Conservation (phyloP, 225 moss, liverwort and hornwort species). For the Polytrichum formosum region DNA sequence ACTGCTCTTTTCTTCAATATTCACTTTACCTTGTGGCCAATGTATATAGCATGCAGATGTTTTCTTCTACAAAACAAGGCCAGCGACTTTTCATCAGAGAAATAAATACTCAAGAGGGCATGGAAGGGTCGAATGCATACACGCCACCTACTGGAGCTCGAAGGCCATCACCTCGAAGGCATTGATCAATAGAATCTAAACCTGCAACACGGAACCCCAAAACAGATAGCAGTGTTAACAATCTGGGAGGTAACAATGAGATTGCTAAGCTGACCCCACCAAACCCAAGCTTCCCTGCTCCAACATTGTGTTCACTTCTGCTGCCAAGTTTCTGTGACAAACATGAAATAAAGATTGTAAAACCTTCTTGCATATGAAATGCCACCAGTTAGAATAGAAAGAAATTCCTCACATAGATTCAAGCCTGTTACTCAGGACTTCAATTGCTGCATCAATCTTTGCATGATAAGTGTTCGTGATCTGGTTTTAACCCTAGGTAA, state of each 20-base stretch:
- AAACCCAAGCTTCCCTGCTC: constrained; percentile 87
- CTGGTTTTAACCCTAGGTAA: too few relatives aligned
- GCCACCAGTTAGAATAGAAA: too few relatives aligned
- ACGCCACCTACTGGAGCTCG: constrained; percentile 97
- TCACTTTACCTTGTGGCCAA: too few relatives aligned
- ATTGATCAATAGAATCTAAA: constrained; percentile 71
- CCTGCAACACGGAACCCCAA: constrained; percentile 85
- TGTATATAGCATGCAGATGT: too few relatives aligned
- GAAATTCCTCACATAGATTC: not conserved
- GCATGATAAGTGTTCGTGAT: too few relatives aligned
- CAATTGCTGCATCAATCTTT: too few relatives aligned
- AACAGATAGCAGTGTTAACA: constrained; percentile 82
- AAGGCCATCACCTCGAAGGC: constrained; percentile 85
- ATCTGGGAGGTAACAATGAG: constrained; percentile 78
- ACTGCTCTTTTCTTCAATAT: too few relatives aligned
- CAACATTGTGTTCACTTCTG: constrained; percentile 88
- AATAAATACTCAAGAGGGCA: not conserved
- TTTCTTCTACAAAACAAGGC: not conserved
- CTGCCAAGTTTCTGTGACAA: constrained; percentile 53
- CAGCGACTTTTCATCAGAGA: not conserved
- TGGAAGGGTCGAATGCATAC: constrained; percentile 50
- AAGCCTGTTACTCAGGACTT: too few relatives aligned
- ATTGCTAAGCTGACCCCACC: constrained; percentile 94
- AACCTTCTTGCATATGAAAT: too few relatives aligned
- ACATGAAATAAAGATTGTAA: not conserved